Evolutionary conservation across 1,284 basidiomycete genomes (phyloP), one percentile per base, ranked within the genome.

Genomic region (Ceratorhiza oryzae-sativae): DNA sequence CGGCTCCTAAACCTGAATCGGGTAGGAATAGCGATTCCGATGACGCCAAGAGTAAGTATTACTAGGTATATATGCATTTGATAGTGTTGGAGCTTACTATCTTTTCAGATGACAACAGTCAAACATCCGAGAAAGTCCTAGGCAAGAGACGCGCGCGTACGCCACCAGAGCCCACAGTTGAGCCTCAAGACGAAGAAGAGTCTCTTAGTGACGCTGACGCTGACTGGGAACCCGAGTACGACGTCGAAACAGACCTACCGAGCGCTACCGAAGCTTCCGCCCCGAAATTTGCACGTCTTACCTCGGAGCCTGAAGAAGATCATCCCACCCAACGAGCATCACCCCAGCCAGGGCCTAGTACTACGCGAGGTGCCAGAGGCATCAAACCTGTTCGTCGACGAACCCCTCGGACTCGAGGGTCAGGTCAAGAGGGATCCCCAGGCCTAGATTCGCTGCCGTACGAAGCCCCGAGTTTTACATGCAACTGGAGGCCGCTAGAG

Each of bases 101-200:
- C 12, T 27, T 59, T 58, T 46, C 13, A 70, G 67, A 58, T 41
- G 53, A 70, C n/a, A 59, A 42, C n/a, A 8, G 25, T 34, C 53
- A 70, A 42, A 34, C 53, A 1, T 70, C 67, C 13, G 67, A 70
- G 13, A 70, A 70, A 20, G 39, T 70, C 18, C 23, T 70, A 27
- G 67, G 67, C 9, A 70, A 70, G 45, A 53, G 53, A 25, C 67
- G 67, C 36, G 67, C 67, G 23, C 65, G 65, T 45, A 56, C 49
- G 18, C 55, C 67, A 20, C 53, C 67, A 9, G 55, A 27, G 27
- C 6, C 53, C 20, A 27, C 30, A 18, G 41, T 42, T 12, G 55
- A 58, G 41, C 9, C 15, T 9, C 45, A 70, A 48, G 49, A 53
- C 25, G 67, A 58, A 18, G 67, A 70, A n/a, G 67, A 70, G n/a